Base-by-base conservation (phyloP, 164 flowering plant species). In the Vitis riparia region DNA sequence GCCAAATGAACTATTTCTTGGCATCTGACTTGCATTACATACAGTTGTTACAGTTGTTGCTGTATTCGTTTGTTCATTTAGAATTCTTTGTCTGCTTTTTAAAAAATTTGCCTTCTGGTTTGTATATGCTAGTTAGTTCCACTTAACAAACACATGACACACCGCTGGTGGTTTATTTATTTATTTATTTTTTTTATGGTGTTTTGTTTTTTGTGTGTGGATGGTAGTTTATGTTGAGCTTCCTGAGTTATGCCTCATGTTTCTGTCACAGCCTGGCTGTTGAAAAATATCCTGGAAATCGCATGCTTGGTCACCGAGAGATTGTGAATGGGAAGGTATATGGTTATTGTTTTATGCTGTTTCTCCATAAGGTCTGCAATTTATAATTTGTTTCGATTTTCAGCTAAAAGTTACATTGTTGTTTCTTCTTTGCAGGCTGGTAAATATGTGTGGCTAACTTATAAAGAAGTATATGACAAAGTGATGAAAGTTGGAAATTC, bases 251-350 rank as follows among this genome's bases (percentile, higher is more conserved):
- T 17, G 23, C 17, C 3, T 75, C 44, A 11, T 44, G 62, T 65
- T 59, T 11, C 48, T 68, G 9, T 75, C 77, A 66, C 85, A 95
- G 99, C 47, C 60, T 80, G 64, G 69, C 93, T 12, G 97, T 85
- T 47, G 93, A 93, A 75, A 90, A 86, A 69, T 79, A 77, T 78
- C 94, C 99, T 4, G 75, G 72, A 59, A 93, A 87, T 71, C 86
- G 59, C 17, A 95, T 95, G 99, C 97, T 95, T 66, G 99, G 99
- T 58, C 85, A 65, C 23, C 86, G 97, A 3, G 85, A 89, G 76
- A 82, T 81, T 70, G 79, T 78, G 48, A 62, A 89, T 59, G 96
- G 93, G 55, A 85, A 89, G 90, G 99, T 95, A 72, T 48, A 14
- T 50, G 9, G 15, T 0, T 5, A 58, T 29, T 47, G 17, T 71